Conservation (phyloP, 2,329 filamentous ascomycete species). For the Rutstroemia sp. region DNA sequence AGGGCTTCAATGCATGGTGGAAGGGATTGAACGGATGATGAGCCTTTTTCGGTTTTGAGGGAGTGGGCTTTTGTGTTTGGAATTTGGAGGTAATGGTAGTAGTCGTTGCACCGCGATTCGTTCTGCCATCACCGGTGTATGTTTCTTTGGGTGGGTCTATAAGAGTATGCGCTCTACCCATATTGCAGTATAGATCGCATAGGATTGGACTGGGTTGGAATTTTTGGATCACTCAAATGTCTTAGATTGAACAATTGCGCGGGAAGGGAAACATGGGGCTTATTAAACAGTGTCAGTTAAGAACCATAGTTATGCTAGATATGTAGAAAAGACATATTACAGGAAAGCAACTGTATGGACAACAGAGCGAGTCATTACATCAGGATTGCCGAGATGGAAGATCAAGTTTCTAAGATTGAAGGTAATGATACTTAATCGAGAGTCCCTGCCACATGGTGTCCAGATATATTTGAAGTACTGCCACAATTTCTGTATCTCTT, state of each 20-base stretch:
- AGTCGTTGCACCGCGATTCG: neutral
- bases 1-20: neutral
- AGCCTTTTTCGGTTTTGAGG: neutral
- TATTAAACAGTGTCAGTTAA: neutral
- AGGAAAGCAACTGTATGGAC: neutral
- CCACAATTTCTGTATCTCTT: neutral
- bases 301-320: neutral
- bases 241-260: neutral
- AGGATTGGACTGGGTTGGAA: neutral
- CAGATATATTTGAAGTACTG: neutral
- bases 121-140: constrained; percentile 10
- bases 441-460: neutral
- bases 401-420: too few species aligned
- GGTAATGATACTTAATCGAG: too few species aligned
- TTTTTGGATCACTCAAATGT: neutral
- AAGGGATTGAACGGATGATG: neutral
- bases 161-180: constrained; percentile 15
- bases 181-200: neutral
- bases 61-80: neutral
- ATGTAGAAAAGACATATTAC: neutral
- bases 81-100: neutral
- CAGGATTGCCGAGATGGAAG: neutral
- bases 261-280: neutral
- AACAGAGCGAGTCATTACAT: neutral
- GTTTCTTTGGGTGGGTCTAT: constrained; percentile 7